A percentile compares a stretch with the other conserved stretches of the same genome.
Evolutionary conservation across 305 asterid genomes (phyloP).

Genomic region (Lippia alba): DNA sequence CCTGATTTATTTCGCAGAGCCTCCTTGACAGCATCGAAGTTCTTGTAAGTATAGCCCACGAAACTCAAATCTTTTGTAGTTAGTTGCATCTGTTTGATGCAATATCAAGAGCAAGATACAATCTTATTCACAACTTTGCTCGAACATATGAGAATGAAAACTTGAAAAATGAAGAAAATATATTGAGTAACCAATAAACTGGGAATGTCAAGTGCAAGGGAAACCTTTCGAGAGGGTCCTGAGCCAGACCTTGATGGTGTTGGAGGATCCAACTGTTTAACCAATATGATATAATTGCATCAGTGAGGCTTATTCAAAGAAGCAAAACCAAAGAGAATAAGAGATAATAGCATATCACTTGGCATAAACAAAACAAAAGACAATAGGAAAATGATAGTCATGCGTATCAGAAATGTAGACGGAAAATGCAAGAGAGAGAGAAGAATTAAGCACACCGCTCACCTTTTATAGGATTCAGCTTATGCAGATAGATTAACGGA

Average conservation of each 20-base stretch:
- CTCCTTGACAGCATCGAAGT: conserved; percentile 67
- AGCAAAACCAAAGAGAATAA: neutral
- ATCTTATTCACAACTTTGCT: conserved; percentile 24
- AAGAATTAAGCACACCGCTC: neutral
- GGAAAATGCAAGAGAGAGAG: neutral
- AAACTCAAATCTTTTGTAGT: conserved; percentile 64
- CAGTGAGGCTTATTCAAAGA: conserved; percentile 30
- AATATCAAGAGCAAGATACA: conserved; percentile 33
- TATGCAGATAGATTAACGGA: neutral
- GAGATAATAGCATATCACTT: neutral
- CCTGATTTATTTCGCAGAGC: conserved; percentile 59
- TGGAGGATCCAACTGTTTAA: conserved; percentile 77
- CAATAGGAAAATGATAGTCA: conserved; percentile 4
- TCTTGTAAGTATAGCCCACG: conserved; percentile 69
- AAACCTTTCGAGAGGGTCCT: conserved; percentile 90
- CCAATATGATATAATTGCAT: conserved; percentile 33
- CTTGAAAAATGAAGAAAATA: neutral
- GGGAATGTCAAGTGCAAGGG: conserved; percentile 18
- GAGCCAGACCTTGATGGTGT: conserved; percentile 81
- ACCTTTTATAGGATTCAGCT: neutral
- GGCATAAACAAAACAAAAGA: conserved; percentile 16
- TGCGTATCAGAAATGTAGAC: conserved; percentile 17
- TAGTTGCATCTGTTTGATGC: conserved; percentile 51
- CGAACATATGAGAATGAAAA: conserved; percentile 17
- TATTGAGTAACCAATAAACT: neutral